Percentiles rank a stretch among this genome's conserved stretches.
Evolutionary conservation across 345 rosid species (phyloP).

Genomic region (Ceriops tagal): DNA sequence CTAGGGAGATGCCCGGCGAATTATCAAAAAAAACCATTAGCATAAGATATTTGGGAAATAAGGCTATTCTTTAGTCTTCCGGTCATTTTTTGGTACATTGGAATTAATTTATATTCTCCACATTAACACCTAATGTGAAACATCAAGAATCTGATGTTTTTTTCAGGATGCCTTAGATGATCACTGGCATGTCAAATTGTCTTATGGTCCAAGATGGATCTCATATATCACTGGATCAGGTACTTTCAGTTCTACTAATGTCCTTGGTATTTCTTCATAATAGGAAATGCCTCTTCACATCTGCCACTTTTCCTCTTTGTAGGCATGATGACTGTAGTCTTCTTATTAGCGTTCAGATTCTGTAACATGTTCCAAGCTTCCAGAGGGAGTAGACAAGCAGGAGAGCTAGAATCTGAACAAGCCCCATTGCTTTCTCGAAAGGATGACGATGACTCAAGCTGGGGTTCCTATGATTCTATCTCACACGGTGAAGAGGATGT

Average conservation of each 20-base stretch:
- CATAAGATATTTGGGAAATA: neutral
- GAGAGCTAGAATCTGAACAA: conserved; percentile 23
- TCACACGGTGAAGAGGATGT: conserved; percentile 44
- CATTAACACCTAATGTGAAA: too few relatives aligned
- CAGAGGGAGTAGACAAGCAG: conserved; percentile 11
- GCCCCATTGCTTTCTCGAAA: conserved; percentile 42
- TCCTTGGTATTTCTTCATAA: neutral
- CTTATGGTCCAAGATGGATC: conserved; percentile 60
- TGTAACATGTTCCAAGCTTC: conserved; percentile 19
- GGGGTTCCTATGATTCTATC: conserved; percentile 52
- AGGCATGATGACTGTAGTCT: conserved; percentile 44
- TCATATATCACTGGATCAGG: conserved; percentile 50
- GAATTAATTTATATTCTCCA: too few relatives aligned
- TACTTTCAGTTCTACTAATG: conserved; percentile 17
- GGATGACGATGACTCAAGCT: conserved; percentile 47
- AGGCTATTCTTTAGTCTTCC: neutral
- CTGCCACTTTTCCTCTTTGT: conserved; percentile 8
- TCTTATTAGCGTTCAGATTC: conserved; percentile 32
- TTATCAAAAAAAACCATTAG: too few relatives aligned
- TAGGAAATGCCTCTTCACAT: conserved; percentile 13
- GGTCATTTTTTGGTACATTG: too few relatives aligned
- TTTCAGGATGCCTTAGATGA: conserved; percentile 35
- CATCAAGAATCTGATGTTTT: neutral
- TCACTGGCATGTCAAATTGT: conserved; percentile 42
- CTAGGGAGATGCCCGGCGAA: neutral